phyloP scores from a whole-genome alignment of 176 grass and related monocot genomes.

The Cenchrus purpureus region DNA sequence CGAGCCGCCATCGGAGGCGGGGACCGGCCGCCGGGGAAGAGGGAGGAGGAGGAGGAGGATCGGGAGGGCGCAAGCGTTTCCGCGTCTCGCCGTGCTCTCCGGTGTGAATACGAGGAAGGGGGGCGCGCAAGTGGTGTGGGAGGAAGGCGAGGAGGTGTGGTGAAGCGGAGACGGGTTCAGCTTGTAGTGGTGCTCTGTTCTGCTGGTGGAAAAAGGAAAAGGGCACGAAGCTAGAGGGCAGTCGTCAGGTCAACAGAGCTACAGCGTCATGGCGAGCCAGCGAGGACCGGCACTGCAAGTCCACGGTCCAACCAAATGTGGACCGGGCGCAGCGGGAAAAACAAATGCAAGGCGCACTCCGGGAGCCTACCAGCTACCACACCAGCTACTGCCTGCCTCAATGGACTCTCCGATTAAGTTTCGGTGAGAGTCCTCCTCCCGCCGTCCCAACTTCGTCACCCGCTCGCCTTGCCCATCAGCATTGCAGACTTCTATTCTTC shows the following conservation, averaged over 20 bases:
- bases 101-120: not conserved
- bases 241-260: not conserved
- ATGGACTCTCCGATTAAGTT: too few relatives aligned
- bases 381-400: too few relatives aligned
- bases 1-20: constrained; percentile 51
- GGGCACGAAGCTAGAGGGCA: not conserved
- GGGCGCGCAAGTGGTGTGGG: not conserved
- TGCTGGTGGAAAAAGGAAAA: not conserved
- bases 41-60: not conserved
- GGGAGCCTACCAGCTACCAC: not conserved
- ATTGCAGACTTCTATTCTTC: too few relatives aligned
- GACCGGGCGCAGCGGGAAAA: not conserved
- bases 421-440: too few relatives aligned
- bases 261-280: not conserved
- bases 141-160: not conserved
- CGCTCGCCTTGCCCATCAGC: too few relatives aligned
- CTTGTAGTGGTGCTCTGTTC: not conserved
- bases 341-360: not conserved
- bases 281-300: not conserved
- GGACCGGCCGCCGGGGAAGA: not conserved
- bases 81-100: not conserved
- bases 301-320: not conserved
- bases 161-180: not conserved
- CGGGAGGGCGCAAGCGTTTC: not conserved
- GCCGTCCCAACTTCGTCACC: too few relatives aligned